Evolutionary conservation across 164 flowering plant species (phyloP), one percentile per base, ranked within the genome.

Genomic region (Vitis amurensis): DNA sequence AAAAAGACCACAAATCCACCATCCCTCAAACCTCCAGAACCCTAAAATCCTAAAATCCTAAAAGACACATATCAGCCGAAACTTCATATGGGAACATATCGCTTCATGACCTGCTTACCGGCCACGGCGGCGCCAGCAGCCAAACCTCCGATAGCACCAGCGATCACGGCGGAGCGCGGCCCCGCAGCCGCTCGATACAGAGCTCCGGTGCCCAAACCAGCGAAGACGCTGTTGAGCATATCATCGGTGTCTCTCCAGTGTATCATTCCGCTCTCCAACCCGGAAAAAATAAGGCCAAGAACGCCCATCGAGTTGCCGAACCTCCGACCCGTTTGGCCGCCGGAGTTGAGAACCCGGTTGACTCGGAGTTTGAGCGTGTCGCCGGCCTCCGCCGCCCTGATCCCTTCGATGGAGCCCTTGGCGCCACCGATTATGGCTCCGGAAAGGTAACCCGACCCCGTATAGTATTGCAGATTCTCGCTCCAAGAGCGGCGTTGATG

Each of bases 161-260:
- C 95, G 44, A 91, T 75, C 0, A 87, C 96, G 0, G 98, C 98
- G 5, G 94, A 83, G 50, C 93, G 73, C 15, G 81, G 79, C 29
- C 96, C 97, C 3, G 83, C 60, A 0, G 95, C 91, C 3, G 92
- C 92, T 82, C 72, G 78, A 59, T 85, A 90, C 4, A 91, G 59
- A 0, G 87, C 97, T 11, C 98, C 98, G 0, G 96, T 90, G 16
- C 90, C 96, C 71, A 91, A 68, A 11, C 97, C 98, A 53, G 97
- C 98, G n/a, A 73, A 57, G 30, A 88, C 84, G 44, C 84, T 87
- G 30, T 79, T 91, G 23, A 80, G 9, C 56, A 80, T 47, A 77
- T 93, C 96, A 72, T 90, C 98, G 0, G 76, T 62, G 4, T 76
- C 97, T 51, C 90, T 85, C 11, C 59, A 11, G 16, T 75, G 67